Evolutionary conservation across 805 yeast species (phyloP).

Genomic region (Candida namnaoensis): DNA sequence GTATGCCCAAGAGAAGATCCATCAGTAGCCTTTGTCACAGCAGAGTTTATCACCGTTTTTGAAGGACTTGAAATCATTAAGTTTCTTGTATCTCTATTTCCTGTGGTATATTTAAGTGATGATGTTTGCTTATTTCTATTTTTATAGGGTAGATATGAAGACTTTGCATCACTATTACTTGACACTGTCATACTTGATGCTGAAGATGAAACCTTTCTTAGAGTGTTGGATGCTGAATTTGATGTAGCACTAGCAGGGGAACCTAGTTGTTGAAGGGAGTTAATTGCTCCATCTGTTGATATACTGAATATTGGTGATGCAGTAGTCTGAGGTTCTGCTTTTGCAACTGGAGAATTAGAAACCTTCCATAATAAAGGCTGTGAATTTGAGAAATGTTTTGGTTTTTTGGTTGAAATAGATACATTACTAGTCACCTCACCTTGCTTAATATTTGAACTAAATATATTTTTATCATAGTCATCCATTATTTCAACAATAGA

Average conservation of each 20-base stretch:
- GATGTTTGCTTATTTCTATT: background rate
- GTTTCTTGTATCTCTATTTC: background rate
- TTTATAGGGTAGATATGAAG: too few species aligned
- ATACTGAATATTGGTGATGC: conserved; percentile 10
- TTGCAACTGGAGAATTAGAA: conserved; percentile 13
- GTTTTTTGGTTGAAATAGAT: too few species aligned
- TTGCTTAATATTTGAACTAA: conserved; percentile 15
- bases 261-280: conserved; percentile 10
- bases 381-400: conserved; percentile 1
- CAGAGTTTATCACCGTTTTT: background rate
- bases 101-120: background rate
- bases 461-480: conserved; percentile 54
- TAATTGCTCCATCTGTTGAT: conserved; percentile 6
- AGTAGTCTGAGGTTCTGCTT: conserved; percentile 9
- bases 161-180: too few species aligned
- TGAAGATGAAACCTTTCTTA: background rate
- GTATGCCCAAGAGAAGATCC: background rate
- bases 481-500: conserved; percentile 56
- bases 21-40: background rate
- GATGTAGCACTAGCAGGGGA: background rate
- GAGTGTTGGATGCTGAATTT: conserved; percentile 3
- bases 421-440: too few species aligned
- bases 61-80: background rate
- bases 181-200: background rate
- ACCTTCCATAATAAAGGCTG: conserved; percentile 15